Percentiles rank a stretch among this genome's conserved stretches.
Conservation (phyloP, 768 basidiomycete genomes). For the Leucogyrophana mollusca region DNA sequence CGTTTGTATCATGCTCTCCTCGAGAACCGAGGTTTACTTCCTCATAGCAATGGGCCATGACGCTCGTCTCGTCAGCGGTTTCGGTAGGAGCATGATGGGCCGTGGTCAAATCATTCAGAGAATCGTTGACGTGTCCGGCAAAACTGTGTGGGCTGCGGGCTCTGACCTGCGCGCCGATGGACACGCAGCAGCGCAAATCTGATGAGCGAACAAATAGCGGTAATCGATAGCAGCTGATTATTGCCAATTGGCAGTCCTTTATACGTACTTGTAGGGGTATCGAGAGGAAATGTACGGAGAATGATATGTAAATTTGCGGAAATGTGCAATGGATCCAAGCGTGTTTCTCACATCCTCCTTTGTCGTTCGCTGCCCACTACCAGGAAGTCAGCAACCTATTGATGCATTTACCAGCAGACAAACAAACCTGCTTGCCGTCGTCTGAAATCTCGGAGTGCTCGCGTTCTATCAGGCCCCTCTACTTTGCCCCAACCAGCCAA, state of each 20-base stretch:
- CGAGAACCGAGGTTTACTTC: background rate
- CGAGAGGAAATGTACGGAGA: background rate
- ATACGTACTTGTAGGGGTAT: background rate
- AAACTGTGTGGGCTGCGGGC: constrained; percentile 91
- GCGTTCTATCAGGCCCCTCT: constrained; percentile 77
- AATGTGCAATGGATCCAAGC: background rate
- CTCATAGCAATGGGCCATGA: constrained; percentile 85
- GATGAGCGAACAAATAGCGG: constrained; percentile 10
- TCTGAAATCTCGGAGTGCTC: constrained; percentile 80
- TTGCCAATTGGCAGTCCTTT: too few relatives aligned
- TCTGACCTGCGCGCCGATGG: constrained; percentile 89
- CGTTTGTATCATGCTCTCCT: constrained; percentile 12
- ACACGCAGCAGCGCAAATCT: constrained; percentile 85
- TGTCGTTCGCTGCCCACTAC: constrained; percentile 67
- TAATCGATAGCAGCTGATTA: too few relatives aligned
- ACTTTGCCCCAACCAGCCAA: constrained; percentile 89
- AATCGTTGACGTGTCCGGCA: constrained; percentile 60
- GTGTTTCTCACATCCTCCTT: constrained; percentile 50
- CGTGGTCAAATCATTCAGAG: constrained; percentile 91
- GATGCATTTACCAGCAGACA: constrained; percentile 3
- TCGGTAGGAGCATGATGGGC: constrained; percentile 65
- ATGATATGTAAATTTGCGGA: background rate
- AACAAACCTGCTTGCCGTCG: constrained; percentile 57
- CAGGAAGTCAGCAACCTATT: background rate
- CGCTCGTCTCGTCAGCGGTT: constrained; percentile 60